Conservation (phyloP, 495 filamentous ascomycete species). For the Clavariopsis aquatica region DNA sequence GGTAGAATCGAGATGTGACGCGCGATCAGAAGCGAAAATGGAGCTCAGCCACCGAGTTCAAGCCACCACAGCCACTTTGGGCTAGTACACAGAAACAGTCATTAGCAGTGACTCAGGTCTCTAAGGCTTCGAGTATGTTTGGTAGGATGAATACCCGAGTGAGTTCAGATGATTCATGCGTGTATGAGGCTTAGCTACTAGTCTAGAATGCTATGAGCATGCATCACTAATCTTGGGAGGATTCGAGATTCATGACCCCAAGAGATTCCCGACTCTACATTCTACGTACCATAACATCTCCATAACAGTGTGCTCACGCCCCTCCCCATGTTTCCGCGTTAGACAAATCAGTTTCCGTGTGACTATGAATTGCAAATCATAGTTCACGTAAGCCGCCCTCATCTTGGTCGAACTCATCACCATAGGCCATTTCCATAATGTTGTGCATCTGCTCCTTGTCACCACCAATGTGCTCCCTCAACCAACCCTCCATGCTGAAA, state of each 20-base stretch:
- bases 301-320: not conserved
- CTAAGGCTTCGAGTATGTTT: not conserved
- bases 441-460: slow-evolving; percentile 55
- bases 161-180: slow-evolving; percentile 14
- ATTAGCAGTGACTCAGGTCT: slow-evolving; percentile 24
- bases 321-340: not conserved
- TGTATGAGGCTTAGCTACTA: slow-evolving; percentile 6
- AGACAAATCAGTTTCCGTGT: not conserved
- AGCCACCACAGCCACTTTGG: slow-evolving; percentile 11
- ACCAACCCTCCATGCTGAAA: slow-evolving; percentile 62
- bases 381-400: slow-evolving; percentile 62
- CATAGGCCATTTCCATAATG: slow-evolving; percentile 61
- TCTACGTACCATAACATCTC: no score
- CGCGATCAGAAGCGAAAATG: slow-evolving; percentile 14
- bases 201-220: not conserved
- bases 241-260: no score
- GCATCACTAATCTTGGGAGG: not conserved
- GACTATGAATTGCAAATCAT: slow-evolving; percentile 26
- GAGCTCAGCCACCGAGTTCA: slow-evolving; percentile 13
- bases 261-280: no score
- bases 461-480: slow-evolving; percentile 52
- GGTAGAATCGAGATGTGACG: slow-evolving; percentile 12
- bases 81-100: slow-evolving; percentile 9
- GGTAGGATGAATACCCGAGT: not conserved
- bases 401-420: slow-evolving; percentile 61